Evolutionary conservation across 1,284 basidiomycete genomes (phyloP).

Genomic region (Earliella scabrosa): DNA sequence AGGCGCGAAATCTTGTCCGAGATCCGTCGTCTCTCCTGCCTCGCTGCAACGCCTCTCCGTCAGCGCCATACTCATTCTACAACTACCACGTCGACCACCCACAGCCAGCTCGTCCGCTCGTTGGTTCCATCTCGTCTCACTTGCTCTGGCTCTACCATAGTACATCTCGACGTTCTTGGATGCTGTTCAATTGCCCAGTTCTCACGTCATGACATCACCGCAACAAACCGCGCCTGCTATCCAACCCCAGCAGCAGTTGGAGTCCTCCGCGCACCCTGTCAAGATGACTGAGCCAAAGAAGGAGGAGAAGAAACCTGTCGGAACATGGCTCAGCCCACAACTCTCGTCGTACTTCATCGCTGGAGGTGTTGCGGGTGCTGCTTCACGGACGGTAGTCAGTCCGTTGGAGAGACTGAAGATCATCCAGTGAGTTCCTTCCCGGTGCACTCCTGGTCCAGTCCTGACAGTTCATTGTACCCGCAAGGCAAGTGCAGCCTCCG

Average conservation of each 20-base stretch:
- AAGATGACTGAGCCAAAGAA: slow-evolving; percentile 16
- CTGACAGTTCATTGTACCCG: too few relatives aligned
- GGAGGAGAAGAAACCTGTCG: slow-evolving; percentile 9
- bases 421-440: slow-evolving; percentile 91
- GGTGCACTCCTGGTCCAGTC: too few relatives aligned
- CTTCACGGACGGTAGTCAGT: slow-evolving; percentile 89
- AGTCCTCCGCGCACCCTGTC: slow-evolving; percentile 12
- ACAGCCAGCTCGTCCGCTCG: slow-evolving; percentile 1
- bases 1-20: slow-evolving; percentile 3
- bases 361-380: slow-evolving; percentile 81
- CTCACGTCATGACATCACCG: slow-evolving; percentile 26
- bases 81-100: slow-evolving; percentile 3
- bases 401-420: slow-evolving; percentile 94
- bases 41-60: slow-evolving; percentile 6
- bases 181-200: slow-evolving; percentile 14
- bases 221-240: slow-evolving; percentile 15
- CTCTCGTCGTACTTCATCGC: slow-evolving; percentile 72
- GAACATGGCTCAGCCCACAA: slow-evolving; percentile 54
- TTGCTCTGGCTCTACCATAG: neutral
- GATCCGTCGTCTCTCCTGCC: slow-evolving; percentile 15
- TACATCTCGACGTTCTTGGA: slow-evolving; percentile 4
- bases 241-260: slow-evolving; percentile 13
- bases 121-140: neutral
- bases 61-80: slow-evolving; percentile 2
- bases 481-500: slow-evolving; percentile 80